These are phyloP conservation scores for Singerocomus inundabilis DNA, from an alignment of 1,284 basidiomycete species.

Conservation along the genomic window DNA sequence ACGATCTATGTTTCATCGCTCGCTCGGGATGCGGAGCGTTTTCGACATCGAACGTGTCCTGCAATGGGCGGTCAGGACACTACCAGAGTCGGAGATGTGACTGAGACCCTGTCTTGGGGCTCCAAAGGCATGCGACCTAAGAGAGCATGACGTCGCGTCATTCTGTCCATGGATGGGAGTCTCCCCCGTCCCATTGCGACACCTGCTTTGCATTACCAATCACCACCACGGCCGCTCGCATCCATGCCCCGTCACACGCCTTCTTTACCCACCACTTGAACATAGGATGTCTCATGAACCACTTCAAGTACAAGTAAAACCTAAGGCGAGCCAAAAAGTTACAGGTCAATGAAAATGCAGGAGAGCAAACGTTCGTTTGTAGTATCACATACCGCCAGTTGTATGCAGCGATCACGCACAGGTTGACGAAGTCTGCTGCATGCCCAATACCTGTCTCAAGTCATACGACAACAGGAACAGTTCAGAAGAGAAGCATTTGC, in stretches of 20 bases:
- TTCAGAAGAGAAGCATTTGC: slow-evolving; percentile 52
- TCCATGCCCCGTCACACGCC: slow-evolving; percentile 39
- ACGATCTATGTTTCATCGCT: too few species aligned
- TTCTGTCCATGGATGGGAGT: not conserved
- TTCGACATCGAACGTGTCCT: too few species aligned
- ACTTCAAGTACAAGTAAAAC: slow-evolving; percentile 48
- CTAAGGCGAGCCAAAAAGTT: too few species aligned
- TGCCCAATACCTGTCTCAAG: slow-evolving; percentile 45
- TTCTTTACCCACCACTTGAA: slow-evolving; percentile 46
- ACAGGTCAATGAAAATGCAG: too few species aligned
- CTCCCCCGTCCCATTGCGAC: not conserved
- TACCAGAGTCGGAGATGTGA: too few species aligned
- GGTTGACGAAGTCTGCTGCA: slow-evolving; percentile 31
- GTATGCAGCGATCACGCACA: slow-evolving; percentile 25
- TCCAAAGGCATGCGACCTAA: too few species aligned
- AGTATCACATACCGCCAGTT: slow-evolving; percentile 24
- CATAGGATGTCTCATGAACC: slow-evolving; percentile 42
- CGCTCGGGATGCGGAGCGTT: too few species aligned
- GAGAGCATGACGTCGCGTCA: too few species aligned
- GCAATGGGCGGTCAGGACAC: too few species aligned
- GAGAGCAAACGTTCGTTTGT: too few species aligned
- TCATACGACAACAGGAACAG: slow-evolving; percentile 56
- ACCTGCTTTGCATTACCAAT: not conserved
- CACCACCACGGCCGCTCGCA: slow-evolving; percentile 38
- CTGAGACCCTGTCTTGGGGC: too few species aligned